Percentiles rank a stretch among this genome's conserved stretches.
These are phyloP conservation scores for Colletotrichum sp. DNA, from an alignment of 2,329 filamentous ascomycete species.

Conservation along the genomic window DNA sequence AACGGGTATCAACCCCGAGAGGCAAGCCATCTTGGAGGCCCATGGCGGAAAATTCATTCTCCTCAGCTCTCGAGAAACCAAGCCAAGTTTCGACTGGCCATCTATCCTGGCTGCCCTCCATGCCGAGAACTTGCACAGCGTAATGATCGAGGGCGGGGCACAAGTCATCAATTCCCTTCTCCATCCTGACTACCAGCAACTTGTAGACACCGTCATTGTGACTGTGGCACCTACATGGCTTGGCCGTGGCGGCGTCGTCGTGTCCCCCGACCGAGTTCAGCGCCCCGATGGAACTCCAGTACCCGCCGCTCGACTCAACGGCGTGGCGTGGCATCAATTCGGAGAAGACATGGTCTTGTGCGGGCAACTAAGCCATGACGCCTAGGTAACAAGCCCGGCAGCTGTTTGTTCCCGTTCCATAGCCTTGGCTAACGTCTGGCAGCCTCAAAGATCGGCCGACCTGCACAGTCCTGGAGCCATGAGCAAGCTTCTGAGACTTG, in stretches of 20 bases:
- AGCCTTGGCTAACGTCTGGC: not conserved
- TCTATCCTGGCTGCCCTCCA: conserved; percentile 65
- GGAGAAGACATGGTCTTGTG: conserved; percentile 86
- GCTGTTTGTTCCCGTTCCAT: not conserved
- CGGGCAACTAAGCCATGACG: conserved; percentile 56
- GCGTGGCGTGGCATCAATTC: conserved; percentile 77
- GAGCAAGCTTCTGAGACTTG: not conserved
- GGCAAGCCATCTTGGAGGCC: conserved; percentile 45
- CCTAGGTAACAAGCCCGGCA: not conserved
- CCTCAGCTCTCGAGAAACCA: conserved; percentile 33
- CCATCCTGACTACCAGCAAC: conserved; percentile 58
- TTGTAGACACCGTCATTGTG: conserved; percentile 81
- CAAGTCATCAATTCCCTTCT: conserved; percentile 83
- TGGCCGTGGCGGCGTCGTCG: conserved; percentile 80
- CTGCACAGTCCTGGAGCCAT: not conserved
- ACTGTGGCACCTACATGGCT: conserved; percentile 91
- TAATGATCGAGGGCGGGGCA: conserved; percentile 93
- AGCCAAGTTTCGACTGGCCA: conserved; percentile 63
- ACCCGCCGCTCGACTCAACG: conserved; percentile 67
- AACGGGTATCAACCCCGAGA: conserved; percentile 43
- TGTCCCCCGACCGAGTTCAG: conserved; percentile 68
- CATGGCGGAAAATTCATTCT: conserved; percentile 59
- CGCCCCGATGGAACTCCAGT: conserved; percentile 55
- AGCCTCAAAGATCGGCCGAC: not conserved
- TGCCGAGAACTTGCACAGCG: conserved; percentile 68